Evolutionary conservation across 768 basidiomycete genomes (phyloP).

Genomic region (Mycena alexandri): DNA sequence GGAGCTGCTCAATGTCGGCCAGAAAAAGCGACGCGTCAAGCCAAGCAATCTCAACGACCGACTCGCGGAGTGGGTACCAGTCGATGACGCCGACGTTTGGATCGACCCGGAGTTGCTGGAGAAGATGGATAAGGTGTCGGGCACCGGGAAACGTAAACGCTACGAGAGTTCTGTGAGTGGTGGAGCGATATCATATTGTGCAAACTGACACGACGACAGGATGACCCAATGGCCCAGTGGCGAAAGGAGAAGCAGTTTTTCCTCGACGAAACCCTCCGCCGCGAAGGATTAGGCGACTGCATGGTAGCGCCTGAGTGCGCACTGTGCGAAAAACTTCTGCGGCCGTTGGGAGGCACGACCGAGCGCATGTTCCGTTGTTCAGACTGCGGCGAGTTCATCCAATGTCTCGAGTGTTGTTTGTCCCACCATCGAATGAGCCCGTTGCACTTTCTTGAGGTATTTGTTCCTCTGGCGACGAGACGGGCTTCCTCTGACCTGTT

Average conservation of each 20-base stretch:
- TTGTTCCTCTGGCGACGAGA: neutral
- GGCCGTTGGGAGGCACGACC: neutral
- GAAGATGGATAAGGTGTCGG: neutral
- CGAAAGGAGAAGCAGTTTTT: neutral
- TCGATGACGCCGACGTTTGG: neutral
- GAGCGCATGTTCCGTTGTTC: conserved; percentile 15
- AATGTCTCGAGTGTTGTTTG: conserved; percentile 6
- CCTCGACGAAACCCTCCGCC: neutral
- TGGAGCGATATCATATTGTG: no score
- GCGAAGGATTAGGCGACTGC: neutral
- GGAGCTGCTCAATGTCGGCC: neutral
- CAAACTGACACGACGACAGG: no score
- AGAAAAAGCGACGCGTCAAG: neutral
- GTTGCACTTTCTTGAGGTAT: neutral
- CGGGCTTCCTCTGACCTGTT: no score
- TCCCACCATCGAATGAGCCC: neutral
- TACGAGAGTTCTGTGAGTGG: neutral
- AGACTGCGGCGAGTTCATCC: conserved; percentile 17
- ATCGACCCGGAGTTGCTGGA: neutral
- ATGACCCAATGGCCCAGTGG: neutral
- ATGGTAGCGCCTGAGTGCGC: neutral
- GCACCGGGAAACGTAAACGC: neutral
- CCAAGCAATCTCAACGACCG: neutral
- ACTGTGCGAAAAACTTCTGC: neutral
- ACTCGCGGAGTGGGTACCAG: neutral